Evolutionary conservation across 2,329 filamentous ascomycete species (phyloP).

Genomic region (Colletotrichum melonis): DNA sequence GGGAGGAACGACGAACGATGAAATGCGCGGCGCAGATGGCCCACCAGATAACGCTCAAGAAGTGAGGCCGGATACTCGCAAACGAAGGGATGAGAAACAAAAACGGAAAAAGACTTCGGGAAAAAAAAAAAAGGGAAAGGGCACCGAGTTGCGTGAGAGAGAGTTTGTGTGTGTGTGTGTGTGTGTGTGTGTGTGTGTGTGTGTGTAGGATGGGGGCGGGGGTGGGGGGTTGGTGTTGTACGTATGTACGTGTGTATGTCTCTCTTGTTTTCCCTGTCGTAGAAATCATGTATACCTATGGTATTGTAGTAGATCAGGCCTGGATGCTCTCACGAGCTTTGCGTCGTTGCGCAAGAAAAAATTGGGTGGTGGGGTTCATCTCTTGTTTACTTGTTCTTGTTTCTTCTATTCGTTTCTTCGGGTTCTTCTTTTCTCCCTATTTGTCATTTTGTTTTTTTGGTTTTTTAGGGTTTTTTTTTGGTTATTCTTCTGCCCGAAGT

Average conservation of each 20-base stretch:
- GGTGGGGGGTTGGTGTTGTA: neutral
- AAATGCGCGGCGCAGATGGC: neutral
- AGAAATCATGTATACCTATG: constrained; percentile 34
- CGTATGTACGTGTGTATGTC: neutral
- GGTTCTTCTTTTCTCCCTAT: neutral
- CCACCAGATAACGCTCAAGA: neutral
- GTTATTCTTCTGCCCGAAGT: neutral
- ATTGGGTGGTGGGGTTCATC: neutral
- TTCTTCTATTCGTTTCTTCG: constrained; percentile 11
- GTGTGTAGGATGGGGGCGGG: neutral
- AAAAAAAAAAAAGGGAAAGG: neutral
- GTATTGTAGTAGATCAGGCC: constrained; percentile 35
- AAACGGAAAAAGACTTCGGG: neutral
- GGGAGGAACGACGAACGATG: constrained; percentile 4
- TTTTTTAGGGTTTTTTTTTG: neutral
- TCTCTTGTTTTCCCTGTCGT: constrained; percentile 21
- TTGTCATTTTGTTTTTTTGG: neutral
- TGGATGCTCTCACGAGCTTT: constrained; percentile 40
- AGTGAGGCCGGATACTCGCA: constrained; percentile 32
- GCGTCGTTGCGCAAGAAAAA: constrained; percentile 15
- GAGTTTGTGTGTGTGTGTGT: neutral
- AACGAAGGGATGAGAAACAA: constrained; percentile 31
- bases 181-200: neutral
- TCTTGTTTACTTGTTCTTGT: constrained; percentile 10
- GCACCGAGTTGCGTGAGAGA: neutral